Base-by-base conservation (phyloP, 2,329 filamentous ascomycete genomes). In the Fusarium solani-melongenae region DNA sequence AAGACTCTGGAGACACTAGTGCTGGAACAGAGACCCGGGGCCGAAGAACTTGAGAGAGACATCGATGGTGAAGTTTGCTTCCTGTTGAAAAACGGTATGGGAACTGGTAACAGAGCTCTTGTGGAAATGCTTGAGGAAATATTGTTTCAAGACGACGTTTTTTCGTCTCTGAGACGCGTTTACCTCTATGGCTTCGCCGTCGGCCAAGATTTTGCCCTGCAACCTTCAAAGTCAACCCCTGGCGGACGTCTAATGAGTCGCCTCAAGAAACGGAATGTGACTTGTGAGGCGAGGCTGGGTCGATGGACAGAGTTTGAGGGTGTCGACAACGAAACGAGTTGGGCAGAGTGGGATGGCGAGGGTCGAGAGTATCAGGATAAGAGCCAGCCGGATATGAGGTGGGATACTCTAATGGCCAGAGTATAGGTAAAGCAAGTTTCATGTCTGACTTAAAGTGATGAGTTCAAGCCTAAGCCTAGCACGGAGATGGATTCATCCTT, bases 21-120 rank as follows among this genome's bases (percentile, higher is more conserved):
- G 0, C 3, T 76, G 2, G 69, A 76, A 5, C 73, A 74, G 9
- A 60, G 71, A 2, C 66, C 66, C 1, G 71, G 49, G 1, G 71
- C 71, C 0, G 69, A 29, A 24, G 44, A 3, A 33, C 64, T 34
- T 58, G 71, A 6, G 71, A 68, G 6, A 56, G 70, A 59, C 60
- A 60, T 7, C 67, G 57, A 8, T 56, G 44, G 2, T 6, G 63
- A 73, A 36, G 58, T 67, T 9, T 66, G 72, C 10, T 73, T 72
- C 4, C 38, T 72, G 5, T 6, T 17, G n/a, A 17, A 55, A 3
- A 62, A 61, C 6, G 44, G 29, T 1, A 56, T 60, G 2, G 41
- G 70, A 3, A 7, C 24, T 0, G 62, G 55, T 4, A 73, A 66
- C 12, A 56, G 27, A 8, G n/a, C 14, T 1, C 33, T 73, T 0